Evolutionary conservation across 2,329 filamentous ascomycete species (phyloP), one percentile per base, ranked within the genome.

Genomic region (Phaeosphaeria sp.): DNA sequence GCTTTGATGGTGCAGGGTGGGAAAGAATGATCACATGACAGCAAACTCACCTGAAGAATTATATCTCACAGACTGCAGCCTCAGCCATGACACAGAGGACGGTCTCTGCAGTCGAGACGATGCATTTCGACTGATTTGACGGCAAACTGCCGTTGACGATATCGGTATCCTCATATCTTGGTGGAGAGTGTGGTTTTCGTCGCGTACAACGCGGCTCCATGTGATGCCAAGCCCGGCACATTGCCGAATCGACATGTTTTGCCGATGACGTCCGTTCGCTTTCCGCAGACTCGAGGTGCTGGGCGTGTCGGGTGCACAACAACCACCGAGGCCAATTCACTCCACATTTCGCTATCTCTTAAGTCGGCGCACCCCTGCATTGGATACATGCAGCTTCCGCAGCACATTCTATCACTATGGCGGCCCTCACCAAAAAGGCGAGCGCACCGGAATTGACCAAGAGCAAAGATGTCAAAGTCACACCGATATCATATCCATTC

Each of bases 401-500:
- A 53, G 33, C 63, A 20, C 22, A 39, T 44, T 20, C 39, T 25
- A 53, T 39, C 49, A 60, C 39, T 46, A 81, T 82, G 80, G 75
- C 79, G 46, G 74, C 75, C 61, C 67, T 79, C 60, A 73, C 68
- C 57, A 76, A 73, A 64, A 64, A 71, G 61, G 68, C 72, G 69
- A 71, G 64, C 61, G 59, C 63, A 42, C 59, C 59, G 9, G 73
- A 76, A 58, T 33, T 74, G 65, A 69, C 57, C 57, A 81, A 81
- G 71, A 77, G 72, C 70, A 74, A 80, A 60, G 76, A 79, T 71
- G 73, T 78, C 52, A 75, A 77, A 66, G 74, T 74, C 53, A 69
- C 75, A 56, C 58, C 72, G 49, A 75, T 83, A 62, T 76, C 78
- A 58, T 84, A 83, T 70, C 82, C 82, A 13, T 79, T 83, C 66